Conservation (phyloP, 768 basidiomycete genomes). For the Lactarius sanguifluus region DNA sequence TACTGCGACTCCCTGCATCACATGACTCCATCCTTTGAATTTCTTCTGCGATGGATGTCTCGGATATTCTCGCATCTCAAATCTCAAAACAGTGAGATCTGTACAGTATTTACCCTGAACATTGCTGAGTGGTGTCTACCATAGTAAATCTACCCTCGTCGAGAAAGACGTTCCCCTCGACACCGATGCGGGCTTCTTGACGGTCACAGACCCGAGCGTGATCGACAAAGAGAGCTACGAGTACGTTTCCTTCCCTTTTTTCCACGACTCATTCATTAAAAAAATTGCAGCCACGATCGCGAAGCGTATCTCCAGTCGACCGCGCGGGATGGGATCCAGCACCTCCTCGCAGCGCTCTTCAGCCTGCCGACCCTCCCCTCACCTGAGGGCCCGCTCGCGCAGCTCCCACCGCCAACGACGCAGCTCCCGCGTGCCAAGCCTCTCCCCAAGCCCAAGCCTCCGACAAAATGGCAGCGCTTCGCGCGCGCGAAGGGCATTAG, state of each 20-base stretch:
- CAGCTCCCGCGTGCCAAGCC: no score
- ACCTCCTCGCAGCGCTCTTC: conserved; percentile 78
- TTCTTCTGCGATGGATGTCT: conserved; percentile 26
- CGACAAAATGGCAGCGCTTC: conserved; percentile 71
- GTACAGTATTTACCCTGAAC: not conserved
- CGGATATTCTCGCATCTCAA: conserved; percentile 28
- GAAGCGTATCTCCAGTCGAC: conserved; percentile 79
- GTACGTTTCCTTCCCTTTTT: conserved; percentile 43
- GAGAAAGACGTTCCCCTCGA: conserved; percentile 80
- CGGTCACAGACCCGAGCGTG: conserved; percentile 85
- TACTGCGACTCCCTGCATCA: no score
- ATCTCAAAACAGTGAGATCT: conserved; percentile 27
- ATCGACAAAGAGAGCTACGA: conserved; percentile 82
- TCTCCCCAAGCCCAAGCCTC: no score
- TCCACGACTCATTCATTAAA: not conserved
- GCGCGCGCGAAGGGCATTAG: conserved; percentile 93
- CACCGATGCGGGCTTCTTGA: conserved; percentile 78
- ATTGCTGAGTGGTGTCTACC: not conserved
- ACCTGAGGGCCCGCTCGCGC: conserved; percentile 61
- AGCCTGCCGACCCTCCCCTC: conserved; percentile 74
- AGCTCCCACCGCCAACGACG: no score
- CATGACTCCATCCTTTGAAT: no score
- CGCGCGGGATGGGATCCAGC: conserved; percentile 80
- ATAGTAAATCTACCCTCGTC: conserved; percentile 64
- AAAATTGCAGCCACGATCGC: conserved; percentile 57